These are phyloP conservation scores for Barnettozyma botsteinii DNA, from an alignment of 805 yeast species.

Conservation along the genomic window DNA sequence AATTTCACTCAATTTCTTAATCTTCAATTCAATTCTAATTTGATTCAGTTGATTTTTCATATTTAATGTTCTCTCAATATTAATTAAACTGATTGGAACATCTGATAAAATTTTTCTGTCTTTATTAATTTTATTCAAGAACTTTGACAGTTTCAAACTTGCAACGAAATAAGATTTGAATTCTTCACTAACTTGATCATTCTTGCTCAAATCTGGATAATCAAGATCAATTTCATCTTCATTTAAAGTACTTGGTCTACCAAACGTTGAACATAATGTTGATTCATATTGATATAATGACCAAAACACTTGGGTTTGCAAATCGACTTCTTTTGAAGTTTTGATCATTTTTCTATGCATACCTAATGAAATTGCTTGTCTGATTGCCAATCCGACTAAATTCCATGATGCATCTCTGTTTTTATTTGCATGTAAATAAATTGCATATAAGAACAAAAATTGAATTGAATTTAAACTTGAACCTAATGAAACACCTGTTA, in stretches of 20 bases:
- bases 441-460: slow-evolving; percentile 35
- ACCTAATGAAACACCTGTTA: slow-evolving; percentile 38
- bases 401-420: slow-evolving; percentile 46
- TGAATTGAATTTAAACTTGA: slow-evolving; percentile 42
- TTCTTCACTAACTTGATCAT: slow-evolving; percentile 20
- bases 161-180: slow-evolving; percentile 29
- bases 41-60: slow-evolving; percentile 31
- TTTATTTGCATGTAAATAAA: slow-evolving; percentile 38
- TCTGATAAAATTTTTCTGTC: slow-evolving; percentile 31
- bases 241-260: slow-evolving; percentile 39
- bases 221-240: slow-evolving; percentile 41
- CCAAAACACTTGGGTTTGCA: slow-evolving; percentile 36
- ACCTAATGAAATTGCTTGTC: slow-evolving; percentile 46
- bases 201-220: slow-evolving; percentile 27
- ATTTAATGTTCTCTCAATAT: slow-evolving; percentile 35
- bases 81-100: slow-evolving; percentile 33
- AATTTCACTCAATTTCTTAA: slow-evolving; percentile 18
- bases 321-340: slow-evolving; percentile 13
- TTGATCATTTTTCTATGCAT: slow-evolving; percentile 36
- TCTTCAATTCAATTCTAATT: slow-evolving; percentile 32
- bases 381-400: slow-evolving; percentile 39
- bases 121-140: slow-evolving; percentile 36
- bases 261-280: slow-evolving; percentile 38
- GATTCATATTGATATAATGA: slow-evolving; percentile 38
- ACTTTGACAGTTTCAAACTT: slow-evolving; percentile 31